These are phyloP conservation scores for Dendrobium officinale DNA, from an alignment of 106 monocot genomes.

Conservation along the genomic window DNA sequence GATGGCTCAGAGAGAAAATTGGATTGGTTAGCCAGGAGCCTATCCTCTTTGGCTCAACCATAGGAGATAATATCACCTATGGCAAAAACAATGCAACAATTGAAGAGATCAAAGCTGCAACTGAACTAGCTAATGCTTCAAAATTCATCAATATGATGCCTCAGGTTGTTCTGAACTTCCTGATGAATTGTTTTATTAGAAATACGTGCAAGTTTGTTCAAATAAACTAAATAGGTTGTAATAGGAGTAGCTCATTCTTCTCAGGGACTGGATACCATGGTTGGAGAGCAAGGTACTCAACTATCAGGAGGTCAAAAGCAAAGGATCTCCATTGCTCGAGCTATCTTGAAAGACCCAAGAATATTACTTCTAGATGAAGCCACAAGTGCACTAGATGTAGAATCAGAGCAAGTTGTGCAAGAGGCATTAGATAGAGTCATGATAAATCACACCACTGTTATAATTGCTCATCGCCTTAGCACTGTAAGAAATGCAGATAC, in stretches of 20 bases:
- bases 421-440: conserved; percentile 57
- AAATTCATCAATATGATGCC: conserved; percentile 10
- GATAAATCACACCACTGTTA: conserved; percentile 50
- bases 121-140: conserved; percentile 28
- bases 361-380: conserved; percentile 49
- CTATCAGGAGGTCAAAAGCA: conserved; percentile 53
- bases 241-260: not conserved
- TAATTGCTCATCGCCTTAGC: conserved; percentile 61
- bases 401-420: conserved; percentile 56
- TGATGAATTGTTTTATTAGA: not conserved
- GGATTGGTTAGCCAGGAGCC: conserved; percentile 53
- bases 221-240: no score
- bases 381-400: conserved; percentile 59
- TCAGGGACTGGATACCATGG: conserved; percentile 58
- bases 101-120: conserved; percentile 39
- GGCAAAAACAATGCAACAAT: conserved; percentile 37
- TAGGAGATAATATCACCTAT: conserved; percentile 40
- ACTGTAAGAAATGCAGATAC: conserved; percentile 51
- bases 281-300: conserved; percentile 57
- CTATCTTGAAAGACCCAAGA: conserved; percentile 37
- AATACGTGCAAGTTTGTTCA: not conserved
- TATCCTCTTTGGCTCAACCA: conserved; percentile 29
- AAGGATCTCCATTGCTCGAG: conserved; percentile 42
- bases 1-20: conserved; percentile 44
- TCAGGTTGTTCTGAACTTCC: not conserved